Conservation (phyloP, 805 yeast species). For the Blastobotrys mokoenaii region DNA sequence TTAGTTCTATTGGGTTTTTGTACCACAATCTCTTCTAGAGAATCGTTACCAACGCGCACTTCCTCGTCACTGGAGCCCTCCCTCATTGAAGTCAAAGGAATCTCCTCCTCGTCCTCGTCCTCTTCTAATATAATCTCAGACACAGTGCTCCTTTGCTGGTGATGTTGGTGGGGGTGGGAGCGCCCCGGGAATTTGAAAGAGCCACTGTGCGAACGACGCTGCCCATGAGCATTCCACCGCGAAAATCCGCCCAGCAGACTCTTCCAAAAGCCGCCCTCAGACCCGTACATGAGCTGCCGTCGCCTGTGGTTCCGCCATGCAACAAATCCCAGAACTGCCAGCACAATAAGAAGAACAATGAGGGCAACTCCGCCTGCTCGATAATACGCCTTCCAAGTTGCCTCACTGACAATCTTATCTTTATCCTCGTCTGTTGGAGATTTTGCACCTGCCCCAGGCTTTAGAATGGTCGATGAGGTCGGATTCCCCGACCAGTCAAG, state of each 20-base stretch:
- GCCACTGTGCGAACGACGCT: background rate
- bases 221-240: conserved; percentile 14
- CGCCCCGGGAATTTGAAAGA: too few species aligned
- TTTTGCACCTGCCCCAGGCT: background rate
- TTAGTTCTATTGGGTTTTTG: background rate
- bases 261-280: conserved; percentile 7
- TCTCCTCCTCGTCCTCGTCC: conserved; percentile 5
- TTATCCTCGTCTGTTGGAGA: conserved; percentile 10
- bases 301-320: conserved; percentile 17
- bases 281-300: conserved; percentile 11
- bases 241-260: conserved; percentile 15
- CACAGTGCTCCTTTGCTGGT: background rate
- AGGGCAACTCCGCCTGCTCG: conserved; percentile 32
- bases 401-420: conserved; percentile 24
- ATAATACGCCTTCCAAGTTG: conserved; percentile 30
- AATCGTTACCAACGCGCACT: background rate
- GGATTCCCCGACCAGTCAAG: conserved; percentile 14
- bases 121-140: conserved; percentile 6
- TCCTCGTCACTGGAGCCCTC: background rate
- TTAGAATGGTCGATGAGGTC: background rate
- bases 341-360: conserved; percentile 25
- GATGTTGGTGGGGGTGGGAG: too few species aligned
- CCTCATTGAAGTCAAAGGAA: background rate
- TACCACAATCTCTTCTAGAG: conserved; percentile 9
- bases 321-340: conserved; percentile 13